These are phyloP conservation scores for Fusarium keratoplasticum DNA, from an alignment of 2,329 filamentous ascomycete genomes.

Conservation along the genomic window DNA sequence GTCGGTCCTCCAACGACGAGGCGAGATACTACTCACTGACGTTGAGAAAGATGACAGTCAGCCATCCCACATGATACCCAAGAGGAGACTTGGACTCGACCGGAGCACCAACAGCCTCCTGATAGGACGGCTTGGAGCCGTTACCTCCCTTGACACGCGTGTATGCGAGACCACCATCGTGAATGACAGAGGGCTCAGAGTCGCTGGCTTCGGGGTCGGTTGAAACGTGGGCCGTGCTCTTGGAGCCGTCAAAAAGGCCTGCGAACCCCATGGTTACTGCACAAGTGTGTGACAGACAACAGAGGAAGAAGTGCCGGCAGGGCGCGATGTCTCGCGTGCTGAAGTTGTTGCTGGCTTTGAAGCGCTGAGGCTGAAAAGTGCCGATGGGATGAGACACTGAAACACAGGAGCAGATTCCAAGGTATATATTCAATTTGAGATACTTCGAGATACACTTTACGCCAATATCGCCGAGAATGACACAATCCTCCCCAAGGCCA, in stretches of 20 bases:
- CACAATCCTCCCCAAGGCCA: slow-evolving; percentile 10
- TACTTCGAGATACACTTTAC: not conserved
- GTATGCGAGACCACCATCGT: slow-evolving; percentile 34
- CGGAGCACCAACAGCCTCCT: slow-evolving; percentile 71
- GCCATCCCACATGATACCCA: slow-evolving; percentile 68
- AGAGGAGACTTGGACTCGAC: slow-evolving; percentile 69
- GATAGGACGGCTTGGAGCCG: slow-evolving; percentile 62
- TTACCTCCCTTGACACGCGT: slow-evolving; percentile 57
- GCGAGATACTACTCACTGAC: slow-evolving; percentile 48
- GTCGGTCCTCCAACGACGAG: not conserved
- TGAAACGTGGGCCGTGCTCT: slow-evolving; percentile 1
- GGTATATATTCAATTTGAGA: slow-evolving; percentile 15
- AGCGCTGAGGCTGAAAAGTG: not conserved
- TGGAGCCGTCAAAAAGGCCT: slow-evolving; percentile 18
- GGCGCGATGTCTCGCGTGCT: not conserved
- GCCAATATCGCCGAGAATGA: slow-evolving; percentile 8
- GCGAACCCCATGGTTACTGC: slow-evolving; percentile 18
- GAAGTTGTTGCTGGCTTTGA: not conserved
- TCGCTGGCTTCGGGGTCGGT: slow-evolving; percentile 18
- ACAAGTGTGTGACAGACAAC: not conserved
- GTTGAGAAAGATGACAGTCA: slow-evolving; percentile 70
- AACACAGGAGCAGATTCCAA: not conserved
- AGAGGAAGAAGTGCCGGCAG: not conserved
- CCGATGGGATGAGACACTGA: not conserved
- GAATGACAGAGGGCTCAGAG: slow-evolving; percentile 22